Percentiles rank a stretch among this genome's conserved stretches.
These are phyloP conservation scores for Phytopythium aichiense DNA, from an alignment of 352 stramenopile genomes.

Conservation along the genomic window DNA sequence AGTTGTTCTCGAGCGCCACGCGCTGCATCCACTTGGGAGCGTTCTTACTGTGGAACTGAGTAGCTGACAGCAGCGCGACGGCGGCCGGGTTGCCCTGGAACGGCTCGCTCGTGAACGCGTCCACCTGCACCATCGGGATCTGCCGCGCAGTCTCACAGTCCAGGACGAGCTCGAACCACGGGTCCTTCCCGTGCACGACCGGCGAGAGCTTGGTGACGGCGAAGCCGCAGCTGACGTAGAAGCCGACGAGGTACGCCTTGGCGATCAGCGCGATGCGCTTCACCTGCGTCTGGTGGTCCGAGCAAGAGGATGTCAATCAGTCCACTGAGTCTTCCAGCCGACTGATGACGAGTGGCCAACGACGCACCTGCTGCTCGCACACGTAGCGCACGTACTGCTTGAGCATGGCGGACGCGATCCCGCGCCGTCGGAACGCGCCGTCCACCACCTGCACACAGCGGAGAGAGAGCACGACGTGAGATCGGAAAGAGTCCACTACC, in stretches of 20 bases:
- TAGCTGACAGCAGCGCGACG: conserved; percentile 65
- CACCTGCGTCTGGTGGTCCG: no score
- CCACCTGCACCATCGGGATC: conserved; percentile 44
- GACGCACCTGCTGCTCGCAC: conserved; percentile 21
- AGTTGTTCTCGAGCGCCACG: conserved; percentile 90
- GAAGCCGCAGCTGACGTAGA: conserved; percentile 88
- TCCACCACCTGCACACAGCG: conserved; percentile 27
- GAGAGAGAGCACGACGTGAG: no score
- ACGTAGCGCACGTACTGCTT: conserved; percentile 69
- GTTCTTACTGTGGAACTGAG: conserved; percentile 23
- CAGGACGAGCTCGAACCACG: conserved; percentile 79
- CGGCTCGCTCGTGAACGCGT: conserved; percentile 55
- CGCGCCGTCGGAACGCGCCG: conserved; percentile 55
- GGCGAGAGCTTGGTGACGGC: conserved; percentile 50
- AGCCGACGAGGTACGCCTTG: conserved; percentile 77
- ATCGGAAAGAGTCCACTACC: no score
- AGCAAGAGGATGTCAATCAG: conserved; percentile 14
- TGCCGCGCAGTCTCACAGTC: conserved; percentile 34
- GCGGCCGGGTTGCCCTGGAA: conserved; percentile 90
- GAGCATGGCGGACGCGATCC: conserved; percentile 78
- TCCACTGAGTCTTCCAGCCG: no score
- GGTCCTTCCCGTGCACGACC: conserved; percentile 78
- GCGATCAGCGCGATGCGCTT: conserved; percentile 74
- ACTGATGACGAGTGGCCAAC: no score
- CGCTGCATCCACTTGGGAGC: conserved; percentile 51